Conservation (phyloP, 2,329 filamentous ascomycete species). For the Aspergillus costaricaensis region DNA sequence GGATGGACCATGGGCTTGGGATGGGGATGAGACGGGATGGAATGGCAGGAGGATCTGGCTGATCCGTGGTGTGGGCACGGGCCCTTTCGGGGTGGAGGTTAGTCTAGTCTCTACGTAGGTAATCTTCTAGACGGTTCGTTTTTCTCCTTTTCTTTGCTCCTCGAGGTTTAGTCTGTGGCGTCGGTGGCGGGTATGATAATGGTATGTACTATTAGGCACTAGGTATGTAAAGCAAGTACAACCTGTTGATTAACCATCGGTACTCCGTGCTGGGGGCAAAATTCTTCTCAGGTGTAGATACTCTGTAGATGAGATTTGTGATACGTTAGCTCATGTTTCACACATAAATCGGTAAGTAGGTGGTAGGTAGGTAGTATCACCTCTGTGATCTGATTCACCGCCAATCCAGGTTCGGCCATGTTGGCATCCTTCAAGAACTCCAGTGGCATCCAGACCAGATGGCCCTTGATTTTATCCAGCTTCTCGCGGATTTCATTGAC, state of each 20-base stretch:
- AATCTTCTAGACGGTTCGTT: not conserved
- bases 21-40: not conserved
- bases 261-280: not conserved
- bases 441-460: conserved; percentile 94
- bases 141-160: not conserved
- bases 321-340: not conserved
- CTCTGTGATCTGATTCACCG: conserved; percentile 84
- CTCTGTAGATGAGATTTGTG: conserved; percentile 23
- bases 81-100: not conserved
- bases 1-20: not conserved
- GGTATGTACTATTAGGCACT: not conserved
- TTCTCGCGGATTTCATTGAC: conserved; percentile 72
- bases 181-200: not conserved
- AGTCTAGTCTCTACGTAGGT: not conserved
- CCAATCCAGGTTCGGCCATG: conserved; percentile 86
- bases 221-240: not conserved
- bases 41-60: not conserved
- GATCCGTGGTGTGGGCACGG: not conserved
- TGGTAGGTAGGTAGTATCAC: conserved; percentile 56
- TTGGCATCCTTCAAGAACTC: conserved; percentile 79
- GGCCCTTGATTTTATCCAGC: conserved; percentile 77
- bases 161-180: too few relatives aligned
- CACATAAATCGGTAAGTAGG: too few relatives aligned
- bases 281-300: conserved; percentile 34
- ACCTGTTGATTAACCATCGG: not conserved